phyloP scores from a whole-genome alignment of 2,329 filamentous ascomycete species.

The Fusarium gaditjirri region DNA sequence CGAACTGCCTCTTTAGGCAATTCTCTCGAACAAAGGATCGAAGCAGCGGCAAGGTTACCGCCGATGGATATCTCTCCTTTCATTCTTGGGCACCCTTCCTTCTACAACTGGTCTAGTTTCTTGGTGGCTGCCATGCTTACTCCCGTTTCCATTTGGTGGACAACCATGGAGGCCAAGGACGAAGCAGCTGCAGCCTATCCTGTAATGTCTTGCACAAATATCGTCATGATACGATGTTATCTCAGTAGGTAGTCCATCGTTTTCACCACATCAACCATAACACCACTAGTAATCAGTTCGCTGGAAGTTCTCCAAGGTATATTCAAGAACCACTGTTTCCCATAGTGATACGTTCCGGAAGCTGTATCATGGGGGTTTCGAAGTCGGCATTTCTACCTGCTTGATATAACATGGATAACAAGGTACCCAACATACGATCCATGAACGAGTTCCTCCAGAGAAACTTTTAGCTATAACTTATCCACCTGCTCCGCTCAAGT shows the following conservation, averaged over 20 bases:
- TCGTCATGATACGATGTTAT: conserved; percentile 30
- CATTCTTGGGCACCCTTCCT: not conserved
- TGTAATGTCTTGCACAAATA: not conserved
- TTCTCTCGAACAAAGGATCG: conserved; percentile 20
- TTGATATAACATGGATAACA: not conserved
- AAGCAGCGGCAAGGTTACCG: conserved; percentile 8
- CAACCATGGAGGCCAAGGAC: not conserved
- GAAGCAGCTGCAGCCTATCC: not conserved
- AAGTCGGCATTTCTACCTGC: conserved; percentile 1
- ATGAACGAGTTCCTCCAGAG: conserved; percentile 10
- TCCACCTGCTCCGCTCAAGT: conserved; percentile 24
- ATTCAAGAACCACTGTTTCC: not conserved
- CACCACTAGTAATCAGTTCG: not conserved
- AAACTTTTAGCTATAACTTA: conserved; percentile 2
- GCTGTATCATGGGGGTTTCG: not conserved
- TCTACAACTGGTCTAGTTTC: not conserved
- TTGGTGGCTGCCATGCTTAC: not conserved
- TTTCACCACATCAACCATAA: not conserved
- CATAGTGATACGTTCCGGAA: not conserved
- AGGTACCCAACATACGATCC: conserved; percentile 13
- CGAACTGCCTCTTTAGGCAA: conserved; percentile 31
- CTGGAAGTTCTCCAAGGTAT: not conserved
- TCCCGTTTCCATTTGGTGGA: not conserved
- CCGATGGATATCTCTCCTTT: not conserved
- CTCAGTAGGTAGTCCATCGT: conserved; percentile 6